Percentiles rank a stretch among this genome's conserved stretches.
These are phyloP conservation scores for Candida neerlandica DNA, from an alignment of 1,139 yeast genomes.

Conservation along the genomic window DNA sequence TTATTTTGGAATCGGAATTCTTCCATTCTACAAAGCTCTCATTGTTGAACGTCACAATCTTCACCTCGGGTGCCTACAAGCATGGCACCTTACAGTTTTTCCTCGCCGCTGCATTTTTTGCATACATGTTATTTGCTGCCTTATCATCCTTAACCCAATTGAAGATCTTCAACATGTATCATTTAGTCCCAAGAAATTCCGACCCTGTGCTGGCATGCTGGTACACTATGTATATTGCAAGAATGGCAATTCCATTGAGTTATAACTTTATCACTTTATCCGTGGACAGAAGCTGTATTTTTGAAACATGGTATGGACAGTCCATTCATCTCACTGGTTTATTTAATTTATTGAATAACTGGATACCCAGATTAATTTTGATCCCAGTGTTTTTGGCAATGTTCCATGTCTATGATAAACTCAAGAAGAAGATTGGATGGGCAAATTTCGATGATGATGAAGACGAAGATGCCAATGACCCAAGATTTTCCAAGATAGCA, in stretches of 20 bases:
- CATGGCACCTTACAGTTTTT: constrained; percentile 34
- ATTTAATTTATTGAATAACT: constrained; percentile 70
- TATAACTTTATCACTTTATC: constrained; percentile 76
- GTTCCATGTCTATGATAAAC: constrained; percentile 69
- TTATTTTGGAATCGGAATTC: constrained; percentile 71
- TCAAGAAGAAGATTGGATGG: constrained; percentile 54
- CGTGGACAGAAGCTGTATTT: constrained; percentile 47
- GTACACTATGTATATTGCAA: constrained; percentile 78
- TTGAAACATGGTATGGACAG: constrained; percentile 68
- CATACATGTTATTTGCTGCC: constrained; percentile 70
- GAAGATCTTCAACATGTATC: constrained; percentile 75
- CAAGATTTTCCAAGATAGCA: constrained; percentile 39
- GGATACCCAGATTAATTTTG: constrained; percentile 72
- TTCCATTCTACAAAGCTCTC: constrained; percentile 71
- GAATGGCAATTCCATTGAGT: constrained; percentile 79
- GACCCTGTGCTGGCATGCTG: constrained; percentile 77
- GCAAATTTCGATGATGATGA: constrained; percentile 49
- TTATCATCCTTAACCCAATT: constrained; percentile 67
- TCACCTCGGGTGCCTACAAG: constrained; percentile 21
- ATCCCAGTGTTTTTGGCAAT: constrained; percentile 66
- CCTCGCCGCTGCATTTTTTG: constrained; percentile 46
- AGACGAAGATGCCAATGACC: constrained; percentile 14
- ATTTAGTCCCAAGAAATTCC: constrained; percentile 66
- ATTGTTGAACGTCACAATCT: constrained; percentile 54
- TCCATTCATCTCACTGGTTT: constrained; percentile 76